Evolutionary conservation across 2,329 filamentous ascomycete genomes (phyloP).

Genomic region (Calcarisporium arbuscula): DNA sequence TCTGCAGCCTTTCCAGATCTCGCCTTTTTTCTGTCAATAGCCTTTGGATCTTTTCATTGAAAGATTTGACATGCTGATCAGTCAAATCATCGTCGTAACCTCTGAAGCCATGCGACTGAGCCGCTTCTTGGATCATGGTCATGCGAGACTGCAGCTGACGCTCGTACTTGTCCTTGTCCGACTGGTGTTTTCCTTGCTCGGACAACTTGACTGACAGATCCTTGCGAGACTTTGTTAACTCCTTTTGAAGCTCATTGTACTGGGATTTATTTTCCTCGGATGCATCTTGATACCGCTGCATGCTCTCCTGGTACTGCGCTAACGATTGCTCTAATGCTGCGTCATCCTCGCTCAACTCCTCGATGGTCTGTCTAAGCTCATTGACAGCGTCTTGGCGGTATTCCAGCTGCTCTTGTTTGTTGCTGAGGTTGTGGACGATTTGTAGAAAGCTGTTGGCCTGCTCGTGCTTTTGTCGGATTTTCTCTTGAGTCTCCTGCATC

Average conservation of each 20-base stretch:
- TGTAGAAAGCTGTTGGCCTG: slow-evolving; percentile 68
- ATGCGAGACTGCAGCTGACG: slow-evolving; percentile 67
- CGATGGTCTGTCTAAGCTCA: slow-evolving; percentile 64
- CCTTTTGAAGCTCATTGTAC: slow-evolving; percentile 58
- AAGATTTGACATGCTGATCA: slow-evolving; percentile 66
- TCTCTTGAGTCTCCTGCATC: slow-evolving; percentile 52
- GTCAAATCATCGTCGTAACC: slow-evolving; percentile 77
- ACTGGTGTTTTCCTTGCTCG: slow-evolving; percentile 72
- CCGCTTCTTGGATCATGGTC: slow-evolving; percentile 70
- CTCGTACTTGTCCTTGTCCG: slow-evolving; percentile 82
- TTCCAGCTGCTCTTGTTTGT: slow-evolving; percentile 67
- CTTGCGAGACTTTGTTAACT: slow-evolving; percentile 37
- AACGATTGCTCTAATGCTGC: slow-evolving; percentile 65
- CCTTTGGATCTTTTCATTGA: slow-evolving; percentile 71
- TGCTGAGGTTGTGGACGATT: slow-evolving; percentile 68
- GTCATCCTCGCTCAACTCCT: slow-evolving; percentile 74
- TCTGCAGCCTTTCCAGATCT: slow-evolving; percentile 67
- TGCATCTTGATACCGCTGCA: slow-evolving; percentile 58
- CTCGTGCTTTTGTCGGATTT: slow-evolving; percentile 61
- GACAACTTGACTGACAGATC: slow-evolving; percentile 47
- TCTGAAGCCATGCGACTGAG: slow-evolving; percentile 69
- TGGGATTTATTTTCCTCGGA: slow-evolving; percentile 55
- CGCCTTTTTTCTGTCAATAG: slow-evolving; percentile 72
- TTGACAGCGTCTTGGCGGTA: slow-evolving; percentile 65
- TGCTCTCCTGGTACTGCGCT: slow-evolving; percentile 70